These are phyloP conservation scores for Nowakowskiella sp. DNA, from an alignment of 192 early-diverging fungal species.

Conservation along the genomic window DNA sequence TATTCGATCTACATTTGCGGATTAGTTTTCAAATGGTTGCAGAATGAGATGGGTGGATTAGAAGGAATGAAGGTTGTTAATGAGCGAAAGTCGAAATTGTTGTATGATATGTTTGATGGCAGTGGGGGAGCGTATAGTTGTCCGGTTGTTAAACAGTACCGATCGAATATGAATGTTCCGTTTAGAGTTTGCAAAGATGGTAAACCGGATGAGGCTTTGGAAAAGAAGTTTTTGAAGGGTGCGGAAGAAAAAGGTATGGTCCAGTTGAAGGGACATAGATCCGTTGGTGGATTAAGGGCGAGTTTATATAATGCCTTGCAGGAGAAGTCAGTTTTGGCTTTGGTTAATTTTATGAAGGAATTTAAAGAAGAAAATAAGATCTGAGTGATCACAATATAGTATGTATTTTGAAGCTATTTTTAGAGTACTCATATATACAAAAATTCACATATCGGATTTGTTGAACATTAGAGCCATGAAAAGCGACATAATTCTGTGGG, in stretches of 20 bases:
- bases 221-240: slow-evolving; percentile 69
- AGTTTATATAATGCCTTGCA: slow-evolving; percentile 94
- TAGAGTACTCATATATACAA: too few relatives aligned
- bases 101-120: slow-evolving; percentile 63
- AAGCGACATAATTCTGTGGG: too few relatives aligned
- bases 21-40: slow-evolving; percentile 80
- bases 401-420: too few relatives aligned
- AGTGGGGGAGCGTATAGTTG: slow-evolving; percentile 61
- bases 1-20: slow-evolving; percentile 89
- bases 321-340: slow-evolving; percentile 67
- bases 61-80: slow-evolving; percentile 58
- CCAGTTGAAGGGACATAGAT: slow-evolving; percentile 92
- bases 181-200: slow-evolving; percentile 65
- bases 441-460: too few relatives aligned
- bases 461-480: too few relatives aligned
- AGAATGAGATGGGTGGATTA: slow-evolving; percentile 59
- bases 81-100: slow-evolving; percentile 51
- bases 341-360: slow-evolving; percentile 73
- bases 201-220: slow-evolving; percentile 43
- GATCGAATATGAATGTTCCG: slow-evolving; percentile 88
- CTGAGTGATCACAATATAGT: too few relatives aligned
- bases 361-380: slow-evolving; percentile 48
- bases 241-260: slow-evolving; percentile 72
- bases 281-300: slow-evolving; percentile 85
- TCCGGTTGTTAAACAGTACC: slow-evolving; percentile 46